phyloP scores from a whole-genome alignment of 1,284 basidiomycete species.

The Phaffia rhodozyma region DNA sequence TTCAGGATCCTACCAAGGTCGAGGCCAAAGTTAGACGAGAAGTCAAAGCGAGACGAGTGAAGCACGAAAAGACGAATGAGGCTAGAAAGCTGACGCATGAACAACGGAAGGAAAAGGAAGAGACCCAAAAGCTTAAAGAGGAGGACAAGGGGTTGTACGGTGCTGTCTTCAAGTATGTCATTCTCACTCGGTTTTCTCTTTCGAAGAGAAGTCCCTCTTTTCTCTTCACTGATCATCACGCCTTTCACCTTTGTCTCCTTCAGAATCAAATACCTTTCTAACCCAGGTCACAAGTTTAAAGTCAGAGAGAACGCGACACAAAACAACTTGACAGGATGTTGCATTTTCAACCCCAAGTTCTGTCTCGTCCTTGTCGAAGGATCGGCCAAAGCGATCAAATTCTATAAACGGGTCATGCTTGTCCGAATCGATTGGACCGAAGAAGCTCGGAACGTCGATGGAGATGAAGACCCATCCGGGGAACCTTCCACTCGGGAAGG shows the following conservation, averaged over 20 bases:
- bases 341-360: constrained; percentile 79
- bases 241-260: constrained; percentile 3
- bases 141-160: constrained; percentile 78
- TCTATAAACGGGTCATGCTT: constrained; percentile 79
- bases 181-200: background rate
- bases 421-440: constrained; percentile 91
- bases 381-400: constrained; percentile 67
- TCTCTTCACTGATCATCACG: background rate
- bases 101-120: constrained; percentile 71
- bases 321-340: constrained; percentile 70
- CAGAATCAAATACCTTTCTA: constrained; percentile 77
- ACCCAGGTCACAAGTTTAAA: constrained; percentile 90
- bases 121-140: constrained; percentile 68
- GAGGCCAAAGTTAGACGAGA: constrained; percentile 89
- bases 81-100: constrained; percentile 86
- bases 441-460: constrained; percentile 62
- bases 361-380: constrained; percentile 91
- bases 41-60: constrained; percentile 75
- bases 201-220: background rate
- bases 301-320: constrained; percentile 93
- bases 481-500: constrained; percentile 16
- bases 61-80: constrained; percentile 82
- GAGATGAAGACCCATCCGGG: no score
- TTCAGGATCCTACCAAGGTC: constrained; percentile 90
- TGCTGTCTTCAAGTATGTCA: constrained; percentile 74